Evolutionary conservation across 768 basidiomycete species (phyloP).

Genomic region (Lactifluus piperatus): DNA sequence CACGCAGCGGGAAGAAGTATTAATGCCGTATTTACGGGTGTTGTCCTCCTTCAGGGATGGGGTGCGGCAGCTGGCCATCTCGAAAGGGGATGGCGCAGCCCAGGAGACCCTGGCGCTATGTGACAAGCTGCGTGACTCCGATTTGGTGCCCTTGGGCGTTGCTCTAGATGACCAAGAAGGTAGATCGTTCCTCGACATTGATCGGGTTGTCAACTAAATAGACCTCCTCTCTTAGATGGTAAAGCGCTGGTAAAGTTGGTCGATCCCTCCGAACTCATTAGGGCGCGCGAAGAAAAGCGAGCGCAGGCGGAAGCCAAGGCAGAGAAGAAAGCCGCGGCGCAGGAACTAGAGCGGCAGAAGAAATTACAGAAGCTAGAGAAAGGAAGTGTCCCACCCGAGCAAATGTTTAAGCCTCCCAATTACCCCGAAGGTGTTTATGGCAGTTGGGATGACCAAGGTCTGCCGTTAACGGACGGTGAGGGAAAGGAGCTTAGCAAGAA

Average conservation of each 20-base stretch:
- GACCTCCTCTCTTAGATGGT: conserved; percentile 53
- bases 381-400: conserved; percentile 62
- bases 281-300: conserved; percentile 82
- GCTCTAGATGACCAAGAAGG: conserved; percentile 97
- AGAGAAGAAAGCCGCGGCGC: conserved; percentile 66
- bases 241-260: conserved; percentile 91
- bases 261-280: conserved; percentile 70
- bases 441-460: conserved; percentile 76
- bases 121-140: conserved; percentile 83
- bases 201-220: conserved; percentile 1
- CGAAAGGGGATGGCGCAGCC: conserved; percentile 51
- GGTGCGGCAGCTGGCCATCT: conserved; percentile 75
- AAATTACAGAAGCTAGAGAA: conserved; percentile 76
- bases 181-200: conserved; percentile 24
- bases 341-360: conserved; percentile 57
- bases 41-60: conserved; percentile 90
- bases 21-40: conserved; percentile 83
- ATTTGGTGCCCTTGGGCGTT: conserved; percentile 89
- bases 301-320: conserved; percentile 66
- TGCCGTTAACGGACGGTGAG: conserved; percentile 78
- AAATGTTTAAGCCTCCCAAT: conserved; percentile 81
- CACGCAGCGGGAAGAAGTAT: conserved; percentile 64
- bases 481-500: conserved; percentile 84
- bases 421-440: conserved; percentile 63
- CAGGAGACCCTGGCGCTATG: conserved; percentile 80